Evolutionary conservation across 2,329 filamentous ascomycete species (phyloP).

Genomic region (Pezizomycotina sp.): DNA sequence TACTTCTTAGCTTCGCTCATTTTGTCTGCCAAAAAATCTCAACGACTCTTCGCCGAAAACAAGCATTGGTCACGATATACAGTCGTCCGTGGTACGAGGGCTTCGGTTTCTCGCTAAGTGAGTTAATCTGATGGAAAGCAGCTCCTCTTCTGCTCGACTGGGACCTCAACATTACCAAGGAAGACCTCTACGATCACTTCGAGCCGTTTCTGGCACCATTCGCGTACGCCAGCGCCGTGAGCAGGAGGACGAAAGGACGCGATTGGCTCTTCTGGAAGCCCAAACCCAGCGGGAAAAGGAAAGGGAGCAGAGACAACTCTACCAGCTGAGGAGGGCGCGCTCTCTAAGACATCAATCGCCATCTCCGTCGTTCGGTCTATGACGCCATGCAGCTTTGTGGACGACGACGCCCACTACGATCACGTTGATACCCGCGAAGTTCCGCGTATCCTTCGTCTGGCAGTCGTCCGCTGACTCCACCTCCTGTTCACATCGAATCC

Average conservation of each 20-base stretch:
- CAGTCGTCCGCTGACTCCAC: too few relatives aligned
- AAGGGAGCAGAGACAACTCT: too few relatives aligned
- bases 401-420: too few relatives aligned
- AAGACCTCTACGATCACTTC: slow-evolving; percentile 74
- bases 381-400: too few relatives aligned
- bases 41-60: slow-evolving; percentile 98
- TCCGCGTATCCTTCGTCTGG: too few relatives aligned
- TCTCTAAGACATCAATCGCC: too few relatives aligned
- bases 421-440: too few relatives aligned
- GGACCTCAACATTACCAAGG: slow-evolving; percentile 71
- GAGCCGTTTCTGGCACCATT: slow-evolving; percentile 75
- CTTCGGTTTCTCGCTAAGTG: slow-evolving; percentile 84
- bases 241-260: slow-evolving; percentile 36
- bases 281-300: neutral
- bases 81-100: slow-evolving; percentile 52
- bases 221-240: slow-evolving; percentile 33
- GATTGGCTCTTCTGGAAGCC: too few relatives aligned
- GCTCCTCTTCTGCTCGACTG: slow-evolving; percentile 86
- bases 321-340: too few relatives aligned
- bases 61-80: slow-evolving; percentile 99
- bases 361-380: too few relatives aligned
- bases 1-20: slow-evolving; percentile 87
- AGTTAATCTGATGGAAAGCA: slow-evolving; percentile 99
- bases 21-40: slow-evolving; percentile 85
- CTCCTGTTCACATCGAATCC: too few relatives aligned